phyloP scores from a whole-genome alignment of 2,329 filamentous ascomycete species.

The Fonsecaea pugnacius region DNA sequence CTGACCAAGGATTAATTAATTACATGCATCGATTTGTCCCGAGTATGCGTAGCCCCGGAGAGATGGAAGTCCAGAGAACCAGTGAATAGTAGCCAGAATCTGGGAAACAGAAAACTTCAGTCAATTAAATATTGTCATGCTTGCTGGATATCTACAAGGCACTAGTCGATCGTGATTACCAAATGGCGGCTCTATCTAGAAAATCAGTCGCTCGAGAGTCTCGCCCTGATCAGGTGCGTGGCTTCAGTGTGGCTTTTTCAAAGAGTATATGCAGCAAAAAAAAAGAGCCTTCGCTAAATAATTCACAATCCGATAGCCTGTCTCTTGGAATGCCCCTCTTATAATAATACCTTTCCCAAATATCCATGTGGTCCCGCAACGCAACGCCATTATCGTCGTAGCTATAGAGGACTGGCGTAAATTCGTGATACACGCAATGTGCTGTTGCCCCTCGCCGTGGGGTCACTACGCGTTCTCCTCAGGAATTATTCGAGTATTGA shows the following conservation, averaged over 20 bases:
- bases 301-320: constrained; percentile 2
- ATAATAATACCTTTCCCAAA: background rate
- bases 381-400: constrained; percentile 14
- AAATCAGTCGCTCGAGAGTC: background rate
- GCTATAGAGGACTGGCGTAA: constrained; percentile 25
- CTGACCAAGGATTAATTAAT: no score
- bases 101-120: background rate
- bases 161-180: background rate
- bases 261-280: constrained; percentile 28
- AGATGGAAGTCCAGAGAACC: no score
- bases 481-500: constrained; percentile 29
- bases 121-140: background rate
- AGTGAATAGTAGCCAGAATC: background rate
- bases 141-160: background rate
- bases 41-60: no score
- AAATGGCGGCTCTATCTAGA: background rate
- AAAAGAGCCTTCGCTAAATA: constrained; percentile 25
- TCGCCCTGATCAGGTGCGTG: background rate
- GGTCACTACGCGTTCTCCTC: constrained; percentile 17
- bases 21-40: no score
- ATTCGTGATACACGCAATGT: constrained; percentile 22
- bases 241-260: constrained; percentile 19
- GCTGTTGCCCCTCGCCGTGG: constrained; percentile 16
- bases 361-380: background rate
- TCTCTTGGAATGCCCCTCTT: background rate